Percentiles rank a stretch among this genome's conserved stretches.
These are phyloP conservation scores for Boletus tylopilopsis DNA, from an alignment of 768 basidiomycete genomes.

Conservation along the genomic window DNA sequence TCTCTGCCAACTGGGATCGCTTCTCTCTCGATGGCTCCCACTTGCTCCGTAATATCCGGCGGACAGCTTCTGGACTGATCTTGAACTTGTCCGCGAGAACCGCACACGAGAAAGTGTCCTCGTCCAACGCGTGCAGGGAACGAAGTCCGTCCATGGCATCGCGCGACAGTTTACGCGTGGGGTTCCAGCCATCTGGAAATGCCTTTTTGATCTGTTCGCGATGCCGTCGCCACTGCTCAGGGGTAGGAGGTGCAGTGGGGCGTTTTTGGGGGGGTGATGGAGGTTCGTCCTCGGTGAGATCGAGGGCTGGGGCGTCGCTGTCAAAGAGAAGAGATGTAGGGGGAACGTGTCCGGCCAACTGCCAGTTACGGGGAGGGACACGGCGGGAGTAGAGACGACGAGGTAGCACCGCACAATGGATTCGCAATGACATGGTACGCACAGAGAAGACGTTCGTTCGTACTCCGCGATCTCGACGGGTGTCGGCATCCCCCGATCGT, in stretches of 20 bases:
- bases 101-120: conserved; percentile 58
- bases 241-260: conserved; percentile 28
- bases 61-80: conserved; percentile 77
- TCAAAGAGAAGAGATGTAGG: conserved; percentile 30
- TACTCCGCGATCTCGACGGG: conserved; percentile 16
- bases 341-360: conserved; percentile 29
- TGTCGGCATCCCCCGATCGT: conserved; percentile 23
- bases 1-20: conserved; percentile 44
- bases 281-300: conserved; percentile 31
- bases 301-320: conserved; percentile 11
- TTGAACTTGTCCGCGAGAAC: conserved; percentile 73
- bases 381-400: conserved; percentile 26
- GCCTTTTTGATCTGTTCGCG: conserved; percentile 45
- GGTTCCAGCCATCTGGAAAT: conserved; percentile 72
- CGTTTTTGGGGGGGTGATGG: conserved; percentile 22
- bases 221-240: conserved; percentile 48
- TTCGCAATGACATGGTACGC: conserved; percentile 14
- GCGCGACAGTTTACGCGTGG: conserved; percentile 74
- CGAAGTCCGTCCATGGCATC: conserved; percentile 83
- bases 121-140: conserved; percentile 60
- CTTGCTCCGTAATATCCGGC: conserved; percentile 72
- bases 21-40: conserved; percentile 62
- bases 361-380: conserved; percentile 28
- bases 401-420: conserved; percentile 1
- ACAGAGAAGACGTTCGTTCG: neutral